phyloP scores from a whole-genome alignment of 768 basidiomycete species.

The Pisolithus tinctorius region DNA sequence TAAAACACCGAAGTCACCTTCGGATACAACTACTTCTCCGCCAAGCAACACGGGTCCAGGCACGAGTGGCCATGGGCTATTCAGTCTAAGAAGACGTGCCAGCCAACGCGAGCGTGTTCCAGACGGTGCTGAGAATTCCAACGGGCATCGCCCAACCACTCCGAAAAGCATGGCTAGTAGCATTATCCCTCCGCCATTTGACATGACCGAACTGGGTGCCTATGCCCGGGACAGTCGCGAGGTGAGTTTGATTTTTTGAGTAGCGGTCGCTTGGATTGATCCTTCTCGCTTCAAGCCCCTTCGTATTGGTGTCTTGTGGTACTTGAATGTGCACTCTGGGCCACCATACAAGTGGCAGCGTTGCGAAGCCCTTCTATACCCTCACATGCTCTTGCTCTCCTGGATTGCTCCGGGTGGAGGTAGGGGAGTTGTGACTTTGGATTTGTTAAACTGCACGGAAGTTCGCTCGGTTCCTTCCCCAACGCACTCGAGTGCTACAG shows the following conservation, averaged over 20 bases:
- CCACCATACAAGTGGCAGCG: slow-evolving; percentile 77
- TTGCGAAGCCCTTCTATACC: slow-evolving; percentile 77
- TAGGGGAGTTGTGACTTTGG: slow-evolving; percentile 78
- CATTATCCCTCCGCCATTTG: slow-evolving; percentile 39
- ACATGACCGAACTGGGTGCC: slow-evolving; percentile 39
- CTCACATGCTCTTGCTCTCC: slow-evolving; percentile 76
- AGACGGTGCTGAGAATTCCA: slow-evolving; percentile 8
- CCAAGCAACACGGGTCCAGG: slow-evolving; percentile 12
- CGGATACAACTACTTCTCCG: slow-evolving; percentile 35
- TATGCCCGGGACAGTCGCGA: slow-evolving; percentile 37
- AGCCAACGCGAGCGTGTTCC: not conserved
- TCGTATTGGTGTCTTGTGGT: slow-evolving; percentile 83
- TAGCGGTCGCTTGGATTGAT: slow-evolving; percentile 8
- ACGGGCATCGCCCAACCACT: slow-evolving; percentile 15
- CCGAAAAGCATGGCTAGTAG: slow-evolving; percentile 25
- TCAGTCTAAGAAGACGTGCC: slow-evolving; percentile 28
- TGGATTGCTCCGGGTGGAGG: slow-evolving; percentile 85
- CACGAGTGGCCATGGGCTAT: slow-evolving; percentile 24
- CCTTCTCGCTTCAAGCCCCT: slow-evolving; percentile 51
- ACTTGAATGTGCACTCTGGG: slow-evolving; percentile 83
- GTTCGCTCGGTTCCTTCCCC: slow-evolving; percentile 81
- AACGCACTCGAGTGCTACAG: slow-evolving; percentile 69
- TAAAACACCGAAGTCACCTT: slow-evolving; percentile 28
- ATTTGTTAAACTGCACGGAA: slow-evolving; percentile 79
- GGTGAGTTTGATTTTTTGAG: slow-evolving; percentile 23